Percentiles rank a stretch among this genome's conserved stretches.
phyloP scores from a whole-genome alignment of 148 eudicot species.

The Camellia japonica region DNA sequence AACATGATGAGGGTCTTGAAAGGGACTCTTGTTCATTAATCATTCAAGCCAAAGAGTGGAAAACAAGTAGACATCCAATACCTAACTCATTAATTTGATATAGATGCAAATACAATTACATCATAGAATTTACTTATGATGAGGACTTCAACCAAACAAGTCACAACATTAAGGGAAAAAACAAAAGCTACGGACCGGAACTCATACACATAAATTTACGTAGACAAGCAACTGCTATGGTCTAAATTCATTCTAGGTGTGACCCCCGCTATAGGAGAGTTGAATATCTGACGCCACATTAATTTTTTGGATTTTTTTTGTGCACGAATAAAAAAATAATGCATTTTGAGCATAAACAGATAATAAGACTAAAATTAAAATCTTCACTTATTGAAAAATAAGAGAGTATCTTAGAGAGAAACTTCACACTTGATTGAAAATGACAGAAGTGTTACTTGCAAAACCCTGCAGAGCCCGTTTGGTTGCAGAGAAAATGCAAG shows the following conservation, averaged over 20 bases:
- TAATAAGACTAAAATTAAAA: not conserved
- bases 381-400: not conserved
- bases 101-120: not conserved
- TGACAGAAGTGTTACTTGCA: not conserved
- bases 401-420: not conserved
- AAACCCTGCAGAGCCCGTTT: not conserved
- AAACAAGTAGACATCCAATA: constrained; percentile 16
- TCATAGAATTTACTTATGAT: not conserved
- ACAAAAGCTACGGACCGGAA: no score
- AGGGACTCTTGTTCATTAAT: constrained; percentile 9
- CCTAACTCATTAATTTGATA: not conserved
- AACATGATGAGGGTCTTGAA: constrained; percentile 14
- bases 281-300: no score
- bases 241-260: no score
- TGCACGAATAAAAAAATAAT: not conserved
- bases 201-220: no score
- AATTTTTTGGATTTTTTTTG: no score
- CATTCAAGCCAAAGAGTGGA: constrained; percentile 11
- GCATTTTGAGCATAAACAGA: not conserved
- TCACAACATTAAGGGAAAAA: not conserved
- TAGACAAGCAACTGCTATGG: no score
- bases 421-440: not conserved
- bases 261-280: no score
- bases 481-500: not conserved
- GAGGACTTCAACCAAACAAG: not conserved